Evolutionary conservation across 805 yeast genomes (phyloP), one percentile per base, ranked within the genome.

Genomic region (Spencermartinsiella europaea): DNA sequence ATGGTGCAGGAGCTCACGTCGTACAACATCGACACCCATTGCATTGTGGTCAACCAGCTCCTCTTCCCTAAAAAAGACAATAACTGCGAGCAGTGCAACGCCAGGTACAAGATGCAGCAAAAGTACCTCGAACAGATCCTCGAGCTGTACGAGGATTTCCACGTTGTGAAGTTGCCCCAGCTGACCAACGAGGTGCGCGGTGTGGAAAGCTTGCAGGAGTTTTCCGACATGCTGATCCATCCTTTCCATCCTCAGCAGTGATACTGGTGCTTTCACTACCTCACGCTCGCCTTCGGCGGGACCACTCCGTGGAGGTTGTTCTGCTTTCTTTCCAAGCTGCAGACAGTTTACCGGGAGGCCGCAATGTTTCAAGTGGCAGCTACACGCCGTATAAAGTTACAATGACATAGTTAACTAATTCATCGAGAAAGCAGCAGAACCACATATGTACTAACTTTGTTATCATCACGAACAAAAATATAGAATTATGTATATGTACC

Each of bases 161-260:
- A 95, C 63, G 74, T 93, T 58, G 93, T 93, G 28, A 89, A 88
- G 70, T 85, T 93, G 81, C 99, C 99, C 2, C 79, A 91, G 63
- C 79, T 93, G 55, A 96, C 96, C 40, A 80, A 85, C 54, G 99
- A 93, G 70, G 93, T 93, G 47, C 81, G 99, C 68, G 99, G 99
- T 28, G 73, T 86, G 52, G 85, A 83, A 46, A 87, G 89, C 62
- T 75, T 93, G 66, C 82, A 79, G 64, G 78, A 81, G 64, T 93
- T 93, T 62, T 86, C 96, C 27, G 76, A 80, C 60, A 88, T 83
- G 71, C 76, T 91, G 59, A 68, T 88, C 43, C 75, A 80, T 36
- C 93, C 93, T 25, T 87, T 85, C 59, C 78, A 83, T 60, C 43
- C 47, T 20, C 15, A 27, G 21, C 19, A 25, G 31, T 25, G 12